These are phyloP conservation scores for Oryza rufipogon DNA, from an alignment of 176 grass and related monocot species.

Conservation along the genomic window DNA sequence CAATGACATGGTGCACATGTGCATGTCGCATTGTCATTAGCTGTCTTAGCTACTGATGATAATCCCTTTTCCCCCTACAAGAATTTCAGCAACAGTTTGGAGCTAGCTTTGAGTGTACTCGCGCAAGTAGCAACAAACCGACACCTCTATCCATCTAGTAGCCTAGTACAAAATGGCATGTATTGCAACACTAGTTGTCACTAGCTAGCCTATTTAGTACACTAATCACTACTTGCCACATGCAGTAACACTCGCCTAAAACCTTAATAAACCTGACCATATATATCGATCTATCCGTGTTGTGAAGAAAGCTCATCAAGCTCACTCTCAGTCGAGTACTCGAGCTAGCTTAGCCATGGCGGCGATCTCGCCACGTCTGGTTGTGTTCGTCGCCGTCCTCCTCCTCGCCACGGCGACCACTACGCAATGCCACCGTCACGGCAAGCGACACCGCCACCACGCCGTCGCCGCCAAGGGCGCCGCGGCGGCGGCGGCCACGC, in stretches of 20 bases:
- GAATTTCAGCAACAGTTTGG: neutral
- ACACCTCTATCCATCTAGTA: neutral
- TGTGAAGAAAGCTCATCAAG: neutral
- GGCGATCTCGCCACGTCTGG: slow-evolving; percentile 2
- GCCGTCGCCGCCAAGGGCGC: neutral
- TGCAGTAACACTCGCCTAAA: neutral
- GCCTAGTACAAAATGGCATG: neutral
- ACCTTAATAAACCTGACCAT: neutral
- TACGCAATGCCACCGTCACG: slow-evolving; percentile 31
- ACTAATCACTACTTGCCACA: neutral
- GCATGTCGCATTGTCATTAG: neutral
- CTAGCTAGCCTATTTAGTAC: neutral
- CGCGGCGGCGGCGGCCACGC: neutral
- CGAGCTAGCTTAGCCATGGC: slow-evolving; percentile 32
- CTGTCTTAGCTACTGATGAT: neutral
- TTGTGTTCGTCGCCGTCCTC: slow-evolving; percentile 12
- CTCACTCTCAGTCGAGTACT: neutral
- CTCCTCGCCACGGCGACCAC: slow-evolving; percentile 14
- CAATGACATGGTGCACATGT: neutral
- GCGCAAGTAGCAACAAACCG: neutral
- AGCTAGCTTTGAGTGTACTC: neutral
- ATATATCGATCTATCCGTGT: neutral
- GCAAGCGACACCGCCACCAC: slow-evolving; percentile 27
- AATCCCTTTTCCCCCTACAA: neutral
- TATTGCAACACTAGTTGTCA: neutral